Percentiles rank a stretch among this genome's conserved stretches.
phyloP scores from a whole-genome alignment of 768 basidiomycete genomes.

The Mycena capillaripes region DNA sequence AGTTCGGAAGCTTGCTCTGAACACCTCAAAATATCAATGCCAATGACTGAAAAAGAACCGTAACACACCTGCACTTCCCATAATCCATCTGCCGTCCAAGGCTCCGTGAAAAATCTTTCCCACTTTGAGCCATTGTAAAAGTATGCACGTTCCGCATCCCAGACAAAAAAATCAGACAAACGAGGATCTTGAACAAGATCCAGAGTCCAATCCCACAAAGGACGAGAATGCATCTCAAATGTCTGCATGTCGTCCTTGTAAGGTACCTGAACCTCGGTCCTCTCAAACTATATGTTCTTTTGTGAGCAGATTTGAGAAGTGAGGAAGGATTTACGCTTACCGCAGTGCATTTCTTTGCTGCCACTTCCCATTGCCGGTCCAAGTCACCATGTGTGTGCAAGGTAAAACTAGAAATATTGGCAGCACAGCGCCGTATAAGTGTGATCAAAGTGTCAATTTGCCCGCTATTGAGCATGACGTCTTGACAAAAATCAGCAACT shows the following conservation, averaged over 20 bases:
- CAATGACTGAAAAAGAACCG: no score
- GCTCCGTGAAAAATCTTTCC: conserved; percentile 48
- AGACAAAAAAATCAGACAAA: conserved; percentile 41
- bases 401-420: not conserved
- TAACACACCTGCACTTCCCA: conserved; percentile 49
- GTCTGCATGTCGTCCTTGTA: conserved; percentile 14
- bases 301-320: not conserved
- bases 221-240: conserved; percentile 36
- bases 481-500: not conserved
- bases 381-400: not conserved
- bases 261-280: no score
- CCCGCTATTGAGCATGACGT: not conserved
- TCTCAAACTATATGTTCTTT: not conserved
- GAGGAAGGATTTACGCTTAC: not conserved
- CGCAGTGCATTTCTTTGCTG: not conserved
- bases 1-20: not conserved
- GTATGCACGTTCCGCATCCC: conserved; percentile 47
- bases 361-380: not conserved
- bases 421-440: not conserved
- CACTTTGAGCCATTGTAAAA: conserved; percentile 43
- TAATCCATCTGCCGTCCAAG: conserved; percentile 52
- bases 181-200: conserved; percentile 39
- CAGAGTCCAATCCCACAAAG: conserved; percentile 45
- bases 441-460: not conserved
- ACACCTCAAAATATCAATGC: not conserved